Evolutionary conservation across 805 yeast species (phyloP), one percentile per base, ranked within the genome.

Genomic region (Grigorovia jiainica): DNA sequence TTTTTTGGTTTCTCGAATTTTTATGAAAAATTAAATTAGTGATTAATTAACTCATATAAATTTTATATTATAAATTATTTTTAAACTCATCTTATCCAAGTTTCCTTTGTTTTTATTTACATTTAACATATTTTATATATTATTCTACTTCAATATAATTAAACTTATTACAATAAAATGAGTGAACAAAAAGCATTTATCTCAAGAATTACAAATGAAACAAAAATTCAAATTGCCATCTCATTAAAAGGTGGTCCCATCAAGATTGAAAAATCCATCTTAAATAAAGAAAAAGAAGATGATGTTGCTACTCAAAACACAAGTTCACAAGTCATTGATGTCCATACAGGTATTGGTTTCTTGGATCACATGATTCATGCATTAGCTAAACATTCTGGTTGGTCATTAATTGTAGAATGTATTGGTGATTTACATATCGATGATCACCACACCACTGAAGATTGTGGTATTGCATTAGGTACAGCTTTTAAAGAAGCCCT

Each of bases 321-420:
- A 0, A 65, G 72, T 11, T 64, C 82, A 6, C 97, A 90, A 63
- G 68, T 73, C 8, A 87, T 92, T 45, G 70, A 78, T 25, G 78
- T 92, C 40, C 83, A 85, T 54, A 83, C 97, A 0, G 98, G 98
- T 41, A 76, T 92, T 42, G 98, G 97, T 1, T 92, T 92, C 59
- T 66, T 90, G 44, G 97, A 92, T 67, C 98, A 92, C 64, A 92
- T 92, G 98, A 69, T 92, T 38, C 96, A 90, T 55, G 98, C 98
- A 0, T 70, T 92, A 53, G 96, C 97, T 32, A 92, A 92, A 58
- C 98, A 92, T 64, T 71, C 95, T 1, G 97, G 97, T 15, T 92
- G 97, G 98, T 85, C 95, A 10, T 59, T 92, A 43, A 70, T 85
- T 27, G 74, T 92, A 16, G 95, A 83, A 58, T 90, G 97, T 64